phyloP scores from a whole-genome alignment of 495 filamentous ascomycete species.

The Patellaria atrata region DNA sequence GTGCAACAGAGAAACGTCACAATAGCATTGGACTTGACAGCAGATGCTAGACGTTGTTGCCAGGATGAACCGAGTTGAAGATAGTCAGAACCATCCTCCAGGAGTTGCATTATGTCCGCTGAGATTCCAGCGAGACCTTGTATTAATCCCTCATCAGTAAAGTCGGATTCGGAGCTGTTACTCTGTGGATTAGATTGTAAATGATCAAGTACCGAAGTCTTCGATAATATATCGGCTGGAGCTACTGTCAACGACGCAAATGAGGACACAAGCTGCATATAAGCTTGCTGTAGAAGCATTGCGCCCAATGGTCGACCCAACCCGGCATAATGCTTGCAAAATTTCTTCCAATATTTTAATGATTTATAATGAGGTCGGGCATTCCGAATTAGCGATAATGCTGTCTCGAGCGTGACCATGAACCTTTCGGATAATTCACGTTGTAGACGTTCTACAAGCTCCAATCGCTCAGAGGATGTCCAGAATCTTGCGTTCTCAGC shows the following conservation, averaged over 20 bases:
- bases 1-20: constrained; percentile 74
- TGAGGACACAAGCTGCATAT: constrained; percentile 70
- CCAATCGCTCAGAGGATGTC: constrained; percentile 52
- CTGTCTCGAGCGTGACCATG: constrained; percentile 67
- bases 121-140: constrained; percentile 62
- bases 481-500: constrained; percentile 66
- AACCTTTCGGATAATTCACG: constrained; percentile 68
- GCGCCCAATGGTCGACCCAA: constrained; percentile 70
- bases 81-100: constrained; percentile 86
- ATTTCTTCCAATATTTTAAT: constrained; percentile 66
- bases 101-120: constrained; percentile 61
- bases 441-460: constrained; percentile 52
- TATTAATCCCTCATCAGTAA: constrained; percentile 29
- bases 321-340: constrained; percentile 65
- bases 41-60: constrained; percentile 75
- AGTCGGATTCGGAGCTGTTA: constrained; percentile 1
- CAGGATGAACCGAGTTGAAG: constrained; percentile 66
- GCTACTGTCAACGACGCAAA: constrained; percentile 57
- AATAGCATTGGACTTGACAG: constrained; percentile 70
- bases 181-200: constrained; percentile 39
- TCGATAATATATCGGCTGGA: constrained; percentile 41
- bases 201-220: constrained; percentile 58
- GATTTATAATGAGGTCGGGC: constrained; percentile 32
- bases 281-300: constrained; percentile 78
- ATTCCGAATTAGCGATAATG: constrained; percentile 72